phyloP scores from a whole-genome alignment of 768 basidiomycete genomes.

The Rhizopogon vesiculosus region DNA sequence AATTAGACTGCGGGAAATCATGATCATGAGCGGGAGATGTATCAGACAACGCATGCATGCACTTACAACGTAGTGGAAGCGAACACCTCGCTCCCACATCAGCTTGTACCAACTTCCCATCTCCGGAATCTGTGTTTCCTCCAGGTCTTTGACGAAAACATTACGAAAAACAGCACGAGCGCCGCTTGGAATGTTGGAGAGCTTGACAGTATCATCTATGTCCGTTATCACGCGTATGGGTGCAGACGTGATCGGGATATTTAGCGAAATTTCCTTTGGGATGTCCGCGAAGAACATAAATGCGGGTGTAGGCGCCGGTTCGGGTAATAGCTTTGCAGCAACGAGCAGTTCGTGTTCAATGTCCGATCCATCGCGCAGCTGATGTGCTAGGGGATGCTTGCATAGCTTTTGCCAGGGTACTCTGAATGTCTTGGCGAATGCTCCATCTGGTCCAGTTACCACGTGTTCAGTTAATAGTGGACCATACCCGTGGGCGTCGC shows the following conservation, averaged over 20 bases:
- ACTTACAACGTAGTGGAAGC: constrained; percentile 88
- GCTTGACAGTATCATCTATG: constrained; percentile 82
- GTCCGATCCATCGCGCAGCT: constrained; percentile 34
- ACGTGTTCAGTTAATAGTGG: constrained; percentile 50
- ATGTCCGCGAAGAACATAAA: constrained; percentile 5
- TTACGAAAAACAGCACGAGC: constrained; percentile 83
- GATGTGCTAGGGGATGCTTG: constrained; percentile 46
- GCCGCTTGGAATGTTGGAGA: constrained; percentile 71
- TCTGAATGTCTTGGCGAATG: constrained; percentile 59
- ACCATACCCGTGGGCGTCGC: constrained; percentile 25
- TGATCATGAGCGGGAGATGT: not conserved
- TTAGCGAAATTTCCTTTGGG: constrained; percentile 20
- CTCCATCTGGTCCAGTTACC: constrained; percentile 63
- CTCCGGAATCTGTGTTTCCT: constrained; percentile 74
- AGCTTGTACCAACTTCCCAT: constrained; percentile 76
- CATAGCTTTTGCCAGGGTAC: constrained; percentile 70
- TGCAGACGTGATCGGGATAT: constrained; percentile 52
- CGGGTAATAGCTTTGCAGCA: constrained; percentile 43
- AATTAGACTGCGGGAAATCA: constrained; percentile 63
- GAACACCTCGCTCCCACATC: constrained; percentile 67
- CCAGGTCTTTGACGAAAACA: constrained; percentile 84
- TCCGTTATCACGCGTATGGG: constrained; percentile 84
- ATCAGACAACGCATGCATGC: constrained; percentile 8
- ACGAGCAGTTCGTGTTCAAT: constrained; percentile 47
- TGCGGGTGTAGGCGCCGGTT: constrained; percentile 21